Conservation (phyloP, 257 asterid species). For the Fraxinus cuspidata region DNA sequence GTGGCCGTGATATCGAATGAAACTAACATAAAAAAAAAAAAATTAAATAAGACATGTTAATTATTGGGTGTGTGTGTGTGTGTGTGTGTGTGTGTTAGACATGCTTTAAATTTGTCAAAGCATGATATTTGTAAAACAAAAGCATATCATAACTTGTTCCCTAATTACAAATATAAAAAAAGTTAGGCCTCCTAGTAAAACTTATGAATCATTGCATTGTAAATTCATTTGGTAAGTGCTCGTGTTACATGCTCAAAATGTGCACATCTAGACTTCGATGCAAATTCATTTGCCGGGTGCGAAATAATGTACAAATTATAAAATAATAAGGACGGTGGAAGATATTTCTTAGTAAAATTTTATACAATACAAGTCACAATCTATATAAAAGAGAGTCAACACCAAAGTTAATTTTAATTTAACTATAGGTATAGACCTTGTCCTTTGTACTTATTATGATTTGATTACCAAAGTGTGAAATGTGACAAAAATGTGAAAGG, state of each 20-base stretch:
- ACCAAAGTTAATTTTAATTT: background rate
- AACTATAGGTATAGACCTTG: background rate
- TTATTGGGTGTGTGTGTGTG: too few relatives aligned
- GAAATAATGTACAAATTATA: too few relatives aligned
- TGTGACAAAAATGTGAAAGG: background rate
- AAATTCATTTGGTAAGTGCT: background rate
- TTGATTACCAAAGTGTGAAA: background rate
- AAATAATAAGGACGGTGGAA: background rate
- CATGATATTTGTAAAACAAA: too few relatives aligned
- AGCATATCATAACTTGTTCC: too few relatives aligned
- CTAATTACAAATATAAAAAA: background rate
- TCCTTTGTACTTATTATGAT: background rate
- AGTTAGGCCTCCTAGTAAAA: background rate
- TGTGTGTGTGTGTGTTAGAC: background rate
- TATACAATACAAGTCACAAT: background rate
- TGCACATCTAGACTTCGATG: background rate
- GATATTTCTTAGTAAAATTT: background rate
- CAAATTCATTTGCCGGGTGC: too few relatives aligned
- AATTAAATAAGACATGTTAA: too few relatives aligned
- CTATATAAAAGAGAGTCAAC: background rate
- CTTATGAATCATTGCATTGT: background rate
- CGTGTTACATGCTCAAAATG: background rate
- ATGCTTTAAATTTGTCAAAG: background rate
- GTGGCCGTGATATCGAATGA: too few relatives aligned
- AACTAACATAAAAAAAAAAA: too few relatives aligned